Percentiles rank a stretch among this genome's conserved stretches.
Conservation (phyloP, 352 stramenopile species). For the Phytopythium kandeliae region DNA sequence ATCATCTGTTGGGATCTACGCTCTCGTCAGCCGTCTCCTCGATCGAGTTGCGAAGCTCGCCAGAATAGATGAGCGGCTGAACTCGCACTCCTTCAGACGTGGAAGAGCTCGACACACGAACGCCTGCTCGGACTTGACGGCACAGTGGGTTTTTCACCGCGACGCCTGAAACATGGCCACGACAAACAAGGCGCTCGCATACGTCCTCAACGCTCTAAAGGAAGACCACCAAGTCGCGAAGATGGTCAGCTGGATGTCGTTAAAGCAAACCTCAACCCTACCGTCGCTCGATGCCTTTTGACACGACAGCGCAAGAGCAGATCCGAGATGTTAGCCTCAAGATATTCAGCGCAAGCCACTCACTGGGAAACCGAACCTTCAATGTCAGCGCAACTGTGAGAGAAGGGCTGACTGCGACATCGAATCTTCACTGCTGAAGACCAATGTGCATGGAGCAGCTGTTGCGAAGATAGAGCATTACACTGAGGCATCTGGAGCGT, state of each 20-base stretch:
- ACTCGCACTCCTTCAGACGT: too few species aligned
- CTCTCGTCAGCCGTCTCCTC: too few species aligned
- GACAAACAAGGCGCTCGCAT: slow-evolving; percentile 20
- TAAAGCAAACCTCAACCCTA: slow-evolving; percentile 7
- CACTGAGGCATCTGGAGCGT: neutral
- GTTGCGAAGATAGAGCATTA: slow-evolving; percentile 3
- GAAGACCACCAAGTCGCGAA: slow-evolving; percentile 15
- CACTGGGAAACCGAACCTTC: slow-evolving; percentile 3
- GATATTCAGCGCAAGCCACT: slow-evolving; percentile 11
- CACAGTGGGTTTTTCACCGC: slow-evolving; percentile 25
- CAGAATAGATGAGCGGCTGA: too few species aligned
- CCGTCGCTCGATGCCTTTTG: slow-evolving; percentile 9
- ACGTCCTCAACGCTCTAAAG: slow-evolving; percentile 14
- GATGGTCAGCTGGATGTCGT: slow-evolving; percentile 11
- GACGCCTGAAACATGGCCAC: slow-evolving; percentile 17
- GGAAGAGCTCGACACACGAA: slow-evolving; percentile 13
- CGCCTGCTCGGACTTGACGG: slow-evolving; percentile 2
- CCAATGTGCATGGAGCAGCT: neutral
- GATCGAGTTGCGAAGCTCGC: too few species aligned
- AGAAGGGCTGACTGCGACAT: slow-evolving; percentile 8
- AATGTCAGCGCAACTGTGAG: slow-evolving; percentile 8
- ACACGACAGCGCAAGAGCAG: slow-evolving; percentile 8
- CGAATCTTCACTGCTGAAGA: slow-evolving; percentile 11
- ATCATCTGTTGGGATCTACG: too few species aligned
- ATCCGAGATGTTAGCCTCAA: slow-evolving; percentile 7